These are phyloP conservation scores for Penicillium brasilianum DNA, from an alignment of 2,329 filamentous ascomycete species.

Conservation along the genomic window DNA sequence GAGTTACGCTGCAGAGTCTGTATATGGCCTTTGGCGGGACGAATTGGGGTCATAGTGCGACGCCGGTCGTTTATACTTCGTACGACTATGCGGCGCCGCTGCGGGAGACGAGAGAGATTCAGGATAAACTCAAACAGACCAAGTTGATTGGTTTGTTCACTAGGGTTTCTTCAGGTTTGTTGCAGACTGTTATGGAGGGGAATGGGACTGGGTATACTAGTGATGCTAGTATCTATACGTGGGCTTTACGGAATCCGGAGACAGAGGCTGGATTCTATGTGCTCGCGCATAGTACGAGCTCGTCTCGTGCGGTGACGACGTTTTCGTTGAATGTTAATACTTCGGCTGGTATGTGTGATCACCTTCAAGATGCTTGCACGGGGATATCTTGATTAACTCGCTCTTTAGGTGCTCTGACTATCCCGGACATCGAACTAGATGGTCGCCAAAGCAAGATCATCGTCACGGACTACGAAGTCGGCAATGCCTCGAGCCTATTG, in stretches of 20 bases:
- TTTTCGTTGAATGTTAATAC: constrained; percentile 58
- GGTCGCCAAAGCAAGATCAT: constrained; percentile 61
- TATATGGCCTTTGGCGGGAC: constrained; percentile 63
- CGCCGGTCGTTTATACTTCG: constrained; percentile 56
- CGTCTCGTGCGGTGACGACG: constrained; percentile 51
- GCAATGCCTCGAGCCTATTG: constrained; percentile 51
- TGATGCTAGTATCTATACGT: constrained; percentile 53
- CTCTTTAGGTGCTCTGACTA: constrained; percentile 28
- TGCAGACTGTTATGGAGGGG: constrained; percentile 60
- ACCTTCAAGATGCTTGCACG: not conserved
- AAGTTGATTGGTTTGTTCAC: constrained; percentile 62
- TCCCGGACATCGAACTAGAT: constrained; percentile 55
- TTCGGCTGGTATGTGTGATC: constrained; percentile 49
- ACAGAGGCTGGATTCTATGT: constrained; percentile 58
- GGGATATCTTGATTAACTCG: not conserved
- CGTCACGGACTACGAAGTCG: constrained; percentile 59
- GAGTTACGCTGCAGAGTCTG: constrained; percentile 55
- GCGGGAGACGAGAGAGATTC: constrained; percentile 59
- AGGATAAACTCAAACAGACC: constrained; percentile 59
- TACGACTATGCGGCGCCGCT: constrained; percentile 58
- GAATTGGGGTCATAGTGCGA: constrained; percentile 60
- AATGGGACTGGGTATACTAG: constrained; percentile 59
- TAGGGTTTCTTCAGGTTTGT: constrained; percentile 55
- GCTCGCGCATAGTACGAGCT: constrained; percentile 53
- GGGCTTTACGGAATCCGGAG: constrained; percentile 59